These are phyloP conservation scores for Cenchrus purpureus DNA, from an alignment of 176 grass and related monocot genomes.

Conservation along the genomic window DNA sequence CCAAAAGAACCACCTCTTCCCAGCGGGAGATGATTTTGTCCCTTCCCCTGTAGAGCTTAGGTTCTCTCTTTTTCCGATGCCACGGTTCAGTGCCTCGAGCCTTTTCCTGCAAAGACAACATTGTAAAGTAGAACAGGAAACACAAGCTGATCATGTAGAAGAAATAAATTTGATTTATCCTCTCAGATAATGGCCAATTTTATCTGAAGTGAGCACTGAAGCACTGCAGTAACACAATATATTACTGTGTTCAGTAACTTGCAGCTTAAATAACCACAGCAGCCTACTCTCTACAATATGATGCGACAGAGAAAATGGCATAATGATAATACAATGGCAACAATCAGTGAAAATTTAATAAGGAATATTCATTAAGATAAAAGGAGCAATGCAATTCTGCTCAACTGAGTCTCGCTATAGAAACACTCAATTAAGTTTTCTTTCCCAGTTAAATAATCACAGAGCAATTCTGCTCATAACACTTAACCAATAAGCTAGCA, in stretches of 20 bases:
- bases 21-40: slow-evolving; percentile 15
- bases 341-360: not conserved
- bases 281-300: not conserved
- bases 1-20: slow-evolving; percentile 53
- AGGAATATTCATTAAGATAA: slow-evolving; percentile 13
- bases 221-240: not conserved
- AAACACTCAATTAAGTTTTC: not conserved
- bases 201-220: not conserved
- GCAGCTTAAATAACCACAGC: not conserved
- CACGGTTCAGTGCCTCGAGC: slow-evolving; percentile 74
- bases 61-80: slow-evolving; percentile 58
- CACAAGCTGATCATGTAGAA: not conserved
- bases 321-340: not conserved
- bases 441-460: slow-evolving; percentile 12
- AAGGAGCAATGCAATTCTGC: not conserved
- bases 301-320: not conserved
- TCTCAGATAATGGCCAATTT: slow-evolving; percentile 1
- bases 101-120: slow-evolving; percentile 59
- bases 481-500: not conserved
- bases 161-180: not conserved
- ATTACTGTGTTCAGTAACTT: slow-evolving; percentile 1
- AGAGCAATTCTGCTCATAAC: not conserved
- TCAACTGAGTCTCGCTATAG: not conserved
- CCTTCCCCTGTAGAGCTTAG: slow-evolving; percentile 22
- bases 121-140: not conserved